Evolutionary conservation across 495 filamentous ascomycete genomes (phyloP), one percentile per base, ranked within the genome.

Genomic region (Trypethelium eluteriae): DNA sequence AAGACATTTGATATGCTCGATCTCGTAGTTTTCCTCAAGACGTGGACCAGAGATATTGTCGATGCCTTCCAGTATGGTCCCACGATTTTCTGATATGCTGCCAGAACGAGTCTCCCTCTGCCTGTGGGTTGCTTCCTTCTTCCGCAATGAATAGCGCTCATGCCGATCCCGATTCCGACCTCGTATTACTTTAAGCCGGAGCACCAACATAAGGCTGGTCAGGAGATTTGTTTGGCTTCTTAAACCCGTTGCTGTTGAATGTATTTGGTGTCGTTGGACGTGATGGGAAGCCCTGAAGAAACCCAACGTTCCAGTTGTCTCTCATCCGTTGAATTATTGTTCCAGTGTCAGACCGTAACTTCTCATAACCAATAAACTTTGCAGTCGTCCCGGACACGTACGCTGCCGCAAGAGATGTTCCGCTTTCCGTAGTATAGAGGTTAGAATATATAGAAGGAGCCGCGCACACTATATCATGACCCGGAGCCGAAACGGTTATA

Each of bases 401-500:
- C 5, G 49, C 49, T 53, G 49, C 49, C 18, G 49, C 11, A 5
- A 25, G 5, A 53, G 11, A 53, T 14, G 49, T 53, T 53, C 49
- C 49, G 41, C 7, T 44, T 14, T 7, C 41, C 25, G 25, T 1
- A 44, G 41, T 44, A 14, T 44, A 7, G 7, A 44, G 7, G 7
- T 7, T 14, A 14, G 41, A 14, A 44, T 7, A 7, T 7, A 7
- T 14, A 14, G 14, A 14, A 14, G 18, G 11, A 25, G 11, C 49
- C 5, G 49, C 49, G 49, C 49, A 53, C 1, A 25, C 12, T 53
- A 53, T 25, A 25, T 53, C 12, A 5, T 53, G 5, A 53, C 49
- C 49, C n/a, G 49, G 49, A 53, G 49, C 49, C 49, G 49, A 53
- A 5, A 53, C 49, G 5, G 49, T 53, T 18, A 53, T n/a, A 14